Evolutionary conservation across 1,284 basidiomycete genomes (phyloP).

Genomic region (Ustilago curta): DNA sequence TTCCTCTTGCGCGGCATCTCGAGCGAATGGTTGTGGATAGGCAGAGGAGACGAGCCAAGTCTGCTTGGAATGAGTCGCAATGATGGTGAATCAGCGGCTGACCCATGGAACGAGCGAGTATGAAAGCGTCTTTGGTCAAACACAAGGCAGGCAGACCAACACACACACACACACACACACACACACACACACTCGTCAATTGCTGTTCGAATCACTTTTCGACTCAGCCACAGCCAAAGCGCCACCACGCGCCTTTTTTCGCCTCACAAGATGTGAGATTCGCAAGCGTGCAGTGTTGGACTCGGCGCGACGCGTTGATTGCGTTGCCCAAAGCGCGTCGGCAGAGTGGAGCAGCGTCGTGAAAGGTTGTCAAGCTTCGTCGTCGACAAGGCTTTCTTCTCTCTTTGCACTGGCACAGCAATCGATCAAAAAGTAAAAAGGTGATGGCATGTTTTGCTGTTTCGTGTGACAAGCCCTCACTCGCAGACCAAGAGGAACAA

Average conservation of each 20-base stretch:
- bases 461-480: too few relatives aligned
- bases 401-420: too few relatives aligned
- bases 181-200: too few relatives aligned
- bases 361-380: background rate
- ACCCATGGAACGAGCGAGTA: background rate
- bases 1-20: constrained; percentile 49
- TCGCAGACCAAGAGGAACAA: too few relatives aligned
- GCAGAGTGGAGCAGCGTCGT: constrained; percentile 7
- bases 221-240: constrained; percentile 3
- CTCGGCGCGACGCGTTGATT: constrained; percentile 25
- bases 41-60: background rate
- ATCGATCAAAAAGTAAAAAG: too few relatives aligned
- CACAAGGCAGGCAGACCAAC: constrained; percentile 5
- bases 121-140: constrained; percentile 9
- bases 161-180: too few relatives aligned
- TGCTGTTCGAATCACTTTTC: too few relatives aligned
- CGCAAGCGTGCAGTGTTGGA: background rate
- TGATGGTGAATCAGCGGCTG: background rate
- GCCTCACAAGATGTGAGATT: constrained; percentile 5
- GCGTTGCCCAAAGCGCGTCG: background rate
- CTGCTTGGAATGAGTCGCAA: background rate
- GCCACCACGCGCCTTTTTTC: background rate
- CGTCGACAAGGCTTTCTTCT: too few relatives aligned
- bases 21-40: background rate
- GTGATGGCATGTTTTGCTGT: too few relatives aligned